Evolutionary conservation across 306 rosid genomes (phyloP).

Genomic region (Cicer pinnatifidum): DNA sequence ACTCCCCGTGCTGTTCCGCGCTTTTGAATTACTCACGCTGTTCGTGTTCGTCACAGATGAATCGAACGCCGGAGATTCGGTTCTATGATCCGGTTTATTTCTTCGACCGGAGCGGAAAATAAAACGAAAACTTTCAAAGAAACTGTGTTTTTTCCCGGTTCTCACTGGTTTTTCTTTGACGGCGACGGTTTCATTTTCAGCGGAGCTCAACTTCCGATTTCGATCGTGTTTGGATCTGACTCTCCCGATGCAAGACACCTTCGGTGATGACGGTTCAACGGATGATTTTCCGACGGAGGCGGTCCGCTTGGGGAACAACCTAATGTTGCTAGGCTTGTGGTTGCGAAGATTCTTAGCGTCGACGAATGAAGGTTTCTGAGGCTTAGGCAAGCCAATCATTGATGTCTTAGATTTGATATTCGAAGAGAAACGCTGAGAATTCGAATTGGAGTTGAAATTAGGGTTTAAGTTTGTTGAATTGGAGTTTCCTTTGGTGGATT

Average conservation of each 20-base stretch:
- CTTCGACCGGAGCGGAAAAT: slow-evolving; percentile 60
- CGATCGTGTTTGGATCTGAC: slow-evolving; percentile 89
- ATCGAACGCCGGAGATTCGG: slow-evolving; percentile 27
- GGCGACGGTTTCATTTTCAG: slow-evolving; percentile 13
- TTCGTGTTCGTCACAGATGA: slow-evolving; percentile 34
- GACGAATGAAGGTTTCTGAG: slow-evolving; percentile 70
- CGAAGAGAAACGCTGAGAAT: slow-evolving; percentile 70
- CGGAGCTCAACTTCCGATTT: slow-evolving; percentile 52
- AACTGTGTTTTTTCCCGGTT: slow-evolving; percentile 54
- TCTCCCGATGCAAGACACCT: slow-evolving; percentile 90
- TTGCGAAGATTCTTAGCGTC: slow-evolving; percentile 70
- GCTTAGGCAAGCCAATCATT: slow-evolving; percentile 85
- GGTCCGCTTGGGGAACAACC: slow-evolving; percentile 70
- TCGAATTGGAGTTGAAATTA: slow-evolving; percentile 54
- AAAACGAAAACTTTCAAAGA: slow-evolving; percentile 58
- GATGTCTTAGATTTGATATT: slow-evolving; percentile 74
- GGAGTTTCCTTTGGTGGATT: slow-evolving; percentile 73
- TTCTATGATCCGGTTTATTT: slow-evolving; percentile 37
- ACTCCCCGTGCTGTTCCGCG: slow-evolving; percentile 47
- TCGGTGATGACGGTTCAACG: slow-evolving; percentile 91
- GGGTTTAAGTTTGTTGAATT: slow-evolving; percentile 45
- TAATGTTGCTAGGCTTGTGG: slow-evolving; percentile 52
- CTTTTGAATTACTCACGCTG: slow-evolving; percentile 1
- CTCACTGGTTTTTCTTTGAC: slow-evolving; percentile 44
- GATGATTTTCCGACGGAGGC: slow-evolving; percentile 64